Evolutionary conservation across 257 asterid species (phyloP), one percentile per base, ranked within the genome.

Genomic region (Solanum stenotomum): DNA sequence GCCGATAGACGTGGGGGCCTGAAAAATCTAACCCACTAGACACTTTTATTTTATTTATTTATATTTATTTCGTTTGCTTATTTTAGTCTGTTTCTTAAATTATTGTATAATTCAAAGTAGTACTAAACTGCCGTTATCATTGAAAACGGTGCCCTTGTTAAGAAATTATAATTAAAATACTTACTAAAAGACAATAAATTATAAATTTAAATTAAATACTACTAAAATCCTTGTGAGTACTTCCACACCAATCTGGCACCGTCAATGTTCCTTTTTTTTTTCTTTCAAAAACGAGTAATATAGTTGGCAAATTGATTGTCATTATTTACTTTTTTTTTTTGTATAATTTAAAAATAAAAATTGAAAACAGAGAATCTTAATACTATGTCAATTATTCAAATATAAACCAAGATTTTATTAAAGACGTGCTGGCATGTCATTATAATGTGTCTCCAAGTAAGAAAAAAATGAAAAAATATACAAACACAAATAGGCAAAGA

Each of bases 391-490:
- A 46, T 81, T 15, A 81, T 46, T 81, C 85, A 81, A 81, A 46
- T 46, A 29, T 46, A 81, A 81, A 81, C 68, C 27, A 81, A 81
- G 85, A 16, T 81, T 81, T 81, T 81, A 46, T 29, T 81, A 46
- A 81, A 81, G 85, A 81, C 85, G 42, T 81, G 85, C 68, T 81
- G 85, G 68, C 85, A 81, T 81, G 85, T 27, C 65, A 81, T 46
- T 46, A 46, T 81, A 46, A 46, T 81, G 85, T 79, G 68, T 46
- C 27, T 56, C 40, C 85, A 46, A 46, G 40, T 44, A 79, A 15
- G 20, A 4, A 35, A 22, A 74, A 74, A 18, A 72, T 4, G 12
- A 34, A 74, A 40, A 78, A 11, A n/a, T 13, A 78, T 11, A 15
- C 8, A 15, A 37, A 79, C 85, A 79, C 16, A 79, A 46, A 79